Percentiles rank a stretch among this genome's conserved stretches.
Conservation (phyloP, 129 eudicot genomes). For the Artemisia argyi region DNA sequence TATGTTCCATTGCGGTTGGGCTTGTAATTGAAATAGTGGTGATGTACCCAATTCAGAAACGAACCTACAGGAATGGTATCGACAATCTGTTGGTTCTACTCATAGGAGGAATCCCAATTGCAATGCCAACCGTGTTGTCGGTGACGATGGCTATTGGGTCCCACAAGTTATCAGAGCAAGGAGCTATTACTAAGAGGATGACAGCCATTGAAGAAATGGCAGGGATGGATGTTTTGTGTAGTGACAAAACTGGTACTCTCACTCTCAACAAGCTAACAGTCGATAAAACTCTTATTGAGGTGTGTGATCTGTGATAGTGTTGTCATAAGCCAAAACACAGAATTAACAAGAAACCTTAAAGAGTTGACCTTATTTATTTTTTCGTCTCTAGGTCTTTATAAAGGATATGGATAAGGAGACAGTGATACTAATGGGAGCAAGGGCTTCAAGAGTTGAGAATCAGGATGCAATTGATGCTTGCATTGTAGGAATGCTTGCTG, state of each 20-base stretch:
- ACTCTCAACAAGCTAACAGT: constrained; percentile 88
- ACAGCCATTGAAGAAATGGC: constrained; percentile 97
- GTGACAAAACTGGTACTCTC: constrained; percentile 95
- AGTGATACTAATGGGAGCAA: constrained; percentile 62
- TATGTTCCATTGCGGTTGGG: constrained; percentile 77
- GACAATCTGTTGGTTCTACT: constrained; percentile 81
- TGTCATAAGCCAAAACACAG: neutral
- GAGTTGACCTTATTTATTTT: neutral
- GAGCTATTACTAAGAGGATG: constrained; percentile 94
- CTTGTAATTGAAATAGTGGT: constrained; percentile 62
- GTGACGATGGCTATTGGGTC: constrained; percentile 97
- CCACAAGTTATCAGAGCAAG: constrained; percentile 78
- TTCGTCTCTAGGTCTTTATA: constrained; percentile 41
- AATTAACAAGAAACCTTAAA: neutral
- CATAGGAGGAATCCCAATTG: constrained; percentile 91
- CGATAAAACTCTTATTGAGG: constrained; percentile 75
- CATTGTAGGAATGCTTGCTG: constrained; percentile 79
- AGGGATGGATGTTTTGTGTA: constrained; percentile 92
- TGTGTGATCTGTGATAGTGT: constrained; percentile 3
- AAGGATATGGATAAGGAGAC: constrained; percentile 57
- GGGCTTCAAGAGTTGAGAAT: constrained; percentile 91
- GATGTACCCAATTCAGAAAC: constrained; percentile 81
- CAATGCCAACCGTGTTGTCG: constrained; percentile 90
- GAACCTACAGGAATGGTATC: constrained; percentile 78
- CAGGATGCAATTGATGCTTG: constrained; percentile 95